Evolutionary conservation across 2,329 filamentous ascomycete species (phyloP).

Genomic region (Neofusicoccum parvum): DNA sequence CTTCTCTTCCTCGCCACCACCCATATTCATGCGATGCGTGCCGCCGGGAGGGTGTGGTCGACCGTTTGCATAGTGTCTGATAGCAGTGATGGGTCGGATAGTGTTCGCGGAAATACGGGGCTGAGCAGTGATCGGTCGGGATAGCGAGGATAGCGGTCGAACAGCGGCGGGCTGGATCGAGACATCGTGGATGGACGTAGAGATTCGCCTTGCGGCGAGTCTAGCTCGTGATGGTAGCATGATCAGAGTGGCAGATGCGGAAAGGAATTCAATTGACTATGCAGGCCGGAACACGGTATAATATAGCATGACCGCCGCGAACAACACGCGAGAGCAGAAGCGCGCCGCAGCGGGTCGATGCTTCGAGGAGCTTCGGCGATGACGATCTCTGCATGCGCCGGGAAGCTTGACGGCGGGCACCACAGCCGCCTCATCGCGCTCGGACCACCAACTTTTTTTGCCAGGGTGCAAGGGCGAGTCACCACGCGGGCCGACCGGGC

Average conservation of each 20-base stretch:
- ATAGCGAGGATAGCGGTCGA: constrained; percentile 19
- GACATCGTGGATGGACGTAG: constrained; percentile 20
- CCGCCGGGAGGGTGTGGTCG: constrained; percentile 83
- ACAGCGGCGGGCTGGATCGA: background rate
- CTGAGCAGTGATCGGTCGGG: constrained; percentile 25
- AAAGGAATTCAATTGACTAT: background rate
- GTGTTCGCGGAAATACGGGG: constrained; percentile 29
- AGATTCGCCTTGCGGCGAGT: constrained; percentile 38
- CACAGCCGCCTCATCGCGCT: background rate
- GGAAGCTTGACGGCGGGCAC: background rate
- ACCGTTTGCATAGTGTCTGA: constrained; percentile 60
- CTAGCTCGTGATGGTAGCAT: constrained; percentile 42
- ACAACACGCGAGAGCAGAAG: background rate
- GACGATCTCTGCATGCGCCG: background rate
- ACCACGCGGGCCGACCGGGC: constrained; percentile 8
- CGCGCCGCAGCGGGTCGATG: constrained; percentile 13
- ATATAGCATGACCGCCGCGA: constrained; percentile 1
- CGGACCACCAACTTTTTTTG: background rate
- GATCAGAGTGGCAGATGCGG: constrained; percentile 15
- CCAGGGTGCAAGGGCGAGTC: background rate
- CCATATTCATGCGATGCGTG: constrained; percentile 90
- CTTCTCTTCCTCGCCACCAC: constrained; percentile 70
- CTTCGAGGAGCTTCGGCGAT: constrained; percentile 21
- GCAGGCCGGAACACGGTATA: background rate
- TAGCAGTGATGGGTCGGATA: constrained; percentile 30